These are phyloP conservation scores for Novymonas esmeraldas DNA, from an alignment of 208 protist genomes.

Conservation along the genomic window DNA sequence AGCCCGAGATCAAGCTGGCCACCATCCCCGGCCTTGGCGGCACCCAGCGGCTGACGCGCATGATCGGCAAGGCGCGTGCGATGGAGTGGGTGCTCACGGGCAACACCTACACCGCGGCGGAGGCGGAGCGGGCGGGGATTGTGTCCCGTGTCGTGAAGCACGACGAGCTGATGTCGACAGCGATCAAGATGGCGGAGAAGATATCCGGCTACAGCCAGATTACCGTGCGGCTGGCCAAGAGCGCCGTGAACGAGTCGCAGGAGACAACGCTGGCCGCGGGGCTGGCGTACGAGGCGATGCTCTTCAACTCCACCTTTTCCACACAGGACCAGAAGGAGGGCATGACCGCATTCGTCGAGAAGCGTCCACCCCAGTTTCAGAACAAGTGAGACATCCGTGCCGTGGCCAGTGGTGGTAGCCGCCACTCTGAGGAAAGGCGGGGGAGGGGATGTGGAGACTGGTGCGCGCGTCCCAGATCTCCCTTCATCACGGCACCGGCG, in stretches of 20 bases:
- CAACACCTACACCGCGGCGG: slow-evolving; percentile 66
- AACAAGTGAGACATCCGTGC: slow-evolving; percentile 50
- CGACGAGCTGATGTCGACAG: slow-evolving; percentile 65
- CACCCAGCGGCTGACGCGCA: slow-evolving; percentile 88
- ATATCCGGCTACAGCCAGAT: slow-evolving; percentile 84
- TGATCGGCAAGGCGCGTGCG: slow-evolving; percentile 92
- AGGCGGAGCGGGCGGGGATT: slow-evolving; percentile 83
- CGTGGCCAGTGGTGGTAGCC: no score
- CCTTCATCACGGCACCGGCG: no score
- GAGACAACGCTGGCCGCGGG: slow-evolving; percentile 77
- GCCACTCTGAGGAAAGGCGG: no score
- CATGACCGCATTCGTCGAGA: slow-evolving; percentile 93
- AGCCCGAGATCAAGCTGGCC: slow-evolving; percentile 93
- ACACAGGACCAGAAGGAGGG: slow-evolving; percentile 93
- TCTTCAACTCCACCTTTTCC: slow-evolving; percentile 91
- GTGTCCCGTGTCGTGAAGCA: slow-evolving; percentile 88
- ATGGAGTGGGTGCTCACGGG: slow-evolving; percentile 95
- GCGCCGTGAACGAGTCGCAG: slow-evolving; percentile 84
- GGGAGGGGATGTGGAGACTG: no score
- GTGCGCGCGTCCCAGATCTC: no score
- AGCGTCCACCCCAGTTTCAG: slow-evolving; percentile 87
- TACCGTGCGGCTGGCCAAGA: slow-evolving; percentile 88
- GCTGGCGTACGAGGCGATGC: slow-evolving; percentile 80
- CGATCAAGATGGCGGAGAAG: slow-evolving; percentile 65
- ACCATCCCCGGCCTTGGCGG: slow-evolving; percentile 95